phyloP scores from a whole-genome alignment of 371 early-diverging fungal genomes.

The Thermomucor indicae-seudaticae region DNA sequence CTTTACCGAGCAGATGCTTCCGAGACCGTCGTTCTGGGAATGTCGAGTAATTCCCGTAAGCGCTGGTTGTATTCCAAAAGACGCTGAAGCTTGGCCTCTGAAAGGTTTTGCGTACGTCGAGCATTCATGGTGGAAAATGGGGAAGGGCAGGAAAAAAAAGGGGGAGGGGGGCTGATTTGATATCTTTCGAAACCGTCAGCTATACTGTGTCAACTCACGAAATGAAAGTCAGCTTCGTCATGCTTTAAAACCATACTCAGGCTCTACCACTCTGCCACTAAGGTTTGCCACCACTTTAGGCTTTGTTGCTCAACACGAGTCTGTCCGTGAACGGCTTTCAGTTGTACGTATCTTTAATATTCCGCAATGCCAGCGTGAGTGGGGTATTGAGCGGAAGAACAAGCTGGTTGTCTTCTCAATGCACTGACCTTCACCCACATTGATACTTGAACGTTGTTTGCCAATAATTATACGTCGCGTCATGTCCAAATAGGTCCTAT shows the following conservation, averaged over 20 bases:
- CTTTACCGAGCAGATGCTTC: slow-evolving; percentile 52
- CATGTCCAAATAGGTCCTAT: too few relatives aligned
- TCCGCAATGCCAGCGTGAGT: too few relatives aligned
- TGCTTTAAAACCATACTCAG: not conserved
- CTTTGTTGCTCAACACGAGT: too few relatives aligned
- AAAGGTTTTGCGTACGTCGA: slow-evolving; percentile 35
- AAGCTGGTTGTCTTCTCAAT: too few relatives aligned
- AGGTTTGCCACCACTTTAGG: too few relatives aligned
- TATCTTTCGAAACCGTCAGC: not conserved
- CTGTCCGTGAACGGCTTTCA: too few relatives aligned
- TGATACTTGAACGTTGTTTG: too few relatives aligned
- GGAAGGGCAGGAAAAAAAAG: not conserved
- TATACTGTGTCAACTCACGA: not conserved
- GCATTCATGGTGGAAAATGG: slow-evolving; percentile 8
- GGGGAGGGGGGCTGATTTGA: not conserved
- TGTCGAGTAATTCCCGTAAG: slow-evolving; percentile 77
- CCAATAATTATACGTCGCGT: too few relatives aligned
- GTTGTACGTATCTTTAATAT: too few relatives aligned
- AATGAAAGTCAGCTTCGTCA: not conserved
- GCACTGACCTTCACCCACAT: too few relatives aligned
- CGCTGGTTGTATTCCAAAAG: slow-evolving; percentile 75
- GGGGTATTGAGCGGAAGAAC: too few relatives aligned
- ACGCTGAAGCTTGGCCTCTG: slow-evolving; percentile 72
- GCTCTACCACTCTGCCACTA: not conserved
- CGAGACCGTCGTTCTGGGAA: slow-evolving; percentile 75